Evolutionary conservation across 805 yeast genomes (phyloP).

Genomic region (Zygoascus biomembranicola): DNA sequence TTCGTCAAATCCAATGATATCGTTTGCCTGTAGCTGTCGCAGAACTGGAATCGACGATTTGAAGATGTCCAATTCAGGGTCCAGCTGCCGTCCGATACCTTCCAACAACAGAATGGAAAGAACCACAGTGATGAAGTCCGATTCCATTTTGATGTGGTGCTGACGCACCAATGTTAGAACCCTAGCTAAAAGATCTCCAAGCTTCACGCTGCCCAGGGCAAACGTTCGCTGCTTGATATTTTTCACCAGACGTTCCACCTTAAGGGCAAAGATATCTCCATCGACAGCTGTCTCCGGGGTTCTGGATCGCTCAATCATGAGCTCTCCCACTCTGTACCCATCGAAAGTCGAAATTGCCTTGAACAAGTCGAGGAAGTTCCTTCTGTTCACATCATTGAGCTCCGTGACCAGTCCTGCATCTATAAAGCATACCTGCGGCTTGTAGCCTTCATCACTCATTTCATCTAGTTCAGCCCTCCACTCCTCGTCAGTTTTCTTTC

Average conservation of each 20-base stretch:
- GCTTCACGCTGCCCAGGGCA: conserved; percentile 82
- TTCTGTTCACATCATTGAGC: conserved; percentile 63
- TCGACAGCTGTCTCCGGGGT: conserved; percentile 90
- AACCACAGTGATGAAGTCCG: conserved; percentile 92
- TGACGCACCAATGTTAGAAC: conserved; percentile 84
- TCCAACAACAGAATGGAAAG: conserved; percentile 85
- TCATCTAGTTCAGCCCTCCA: conserved; percentile 41
- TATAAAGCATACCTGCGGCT: conserved; percentile 80
- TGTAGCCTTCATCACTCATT: conserved; percentile 50
- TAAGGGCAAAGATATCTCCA: conserved; percentile 75
- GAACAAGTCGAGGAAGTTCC: conserved; percentile 83
- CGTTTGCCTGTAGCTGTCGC: conserved; percentile 58
- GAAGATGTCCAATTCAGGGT: conserved; percentile 87
- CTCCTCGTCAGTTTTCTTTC: conserved; percentile 20
- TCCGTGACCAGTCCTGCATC: conserved; percentile 95
- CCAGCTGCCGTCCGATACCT: conserved; percentile 91
- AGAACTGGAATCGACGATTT: conserved; percentile 86
- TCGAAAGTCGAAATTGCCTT: conserved; percentile 84
- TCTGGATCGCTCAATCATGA: conserved; percentile 90
- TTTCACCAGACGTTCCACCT: conserved; percentile 76
- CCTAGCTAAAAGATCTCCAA: conserved; percentile 82
- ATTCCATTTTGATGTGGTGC: conserved; percentile 97
- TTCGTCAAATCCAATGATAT: conserved; percentile 47
- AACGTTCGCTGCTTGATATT: conserved; percentile 81
- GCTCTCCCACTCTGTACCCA: conserved; percentile 89